These are phyloP conservation scores for Dendrocalamus sinicus DNA, from an alignment of 176 grass and related monocot genomes.

Conservation along the genomic window DNA sequence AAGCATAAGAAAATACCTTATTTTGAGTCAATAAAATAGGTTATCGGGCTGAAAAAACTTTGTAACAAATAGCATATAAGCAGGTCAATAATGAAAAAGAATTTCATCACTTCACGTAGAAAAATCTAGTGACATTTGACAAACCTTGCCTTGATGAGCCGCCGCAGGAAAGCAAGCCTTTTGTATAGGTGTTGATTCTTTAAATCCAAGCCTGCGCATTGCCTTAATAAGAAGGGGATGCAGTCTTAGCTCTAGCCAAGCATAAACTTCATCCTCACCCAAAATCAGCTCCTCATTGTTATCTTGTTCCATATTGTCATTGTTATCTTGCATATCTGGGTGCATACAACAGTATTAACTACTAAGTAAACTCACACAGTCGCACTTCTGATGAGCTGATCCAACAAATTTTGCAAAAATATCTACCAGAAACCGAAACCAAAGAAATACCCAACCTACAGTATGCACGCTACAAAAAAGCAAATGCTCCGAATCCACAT, in stretches of 20 bases:
- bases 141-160: constrained; percentile 96
- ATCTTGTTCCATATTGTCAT: constrained; percentile 41
- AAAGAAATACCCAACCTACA: background rate
- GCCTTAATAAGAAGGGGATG: constrained; percentile 78
- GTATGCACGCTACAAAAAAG: background rate
- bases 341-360: constrained; percentile 15
- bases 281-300: constrained; percentile 51
- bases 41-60: constrained; percentile 8
- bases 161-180: constrained; percentile 84
- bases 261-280: constrained; percentile 76
- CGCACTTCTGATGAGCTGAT: background rate
- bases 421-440: background rate
- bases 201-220: constrained; percentile 78
- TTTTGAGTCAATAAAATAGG: background rate
- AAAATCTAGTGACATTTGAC: constrained; percentile 35
- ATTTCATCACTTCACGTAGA: background rate
- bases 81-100: background rate
- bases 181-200: constrained; percentile 86
- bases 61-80: constrained; percentile 2
- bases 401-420: background rate
- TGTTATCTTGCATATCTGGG: constrained; percentile 37
- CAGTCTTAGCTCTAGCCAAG: constrained; percentile 76
- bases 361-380: background rate
- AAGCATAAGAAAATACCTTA: background rate
- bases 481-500: constrained; percentile 21